These are phyloP conservation scores for Penicillium sp. DNA, from an alignment of 2,329 filamentous ascomycete species.

Conservation along the genomic window DNA sequence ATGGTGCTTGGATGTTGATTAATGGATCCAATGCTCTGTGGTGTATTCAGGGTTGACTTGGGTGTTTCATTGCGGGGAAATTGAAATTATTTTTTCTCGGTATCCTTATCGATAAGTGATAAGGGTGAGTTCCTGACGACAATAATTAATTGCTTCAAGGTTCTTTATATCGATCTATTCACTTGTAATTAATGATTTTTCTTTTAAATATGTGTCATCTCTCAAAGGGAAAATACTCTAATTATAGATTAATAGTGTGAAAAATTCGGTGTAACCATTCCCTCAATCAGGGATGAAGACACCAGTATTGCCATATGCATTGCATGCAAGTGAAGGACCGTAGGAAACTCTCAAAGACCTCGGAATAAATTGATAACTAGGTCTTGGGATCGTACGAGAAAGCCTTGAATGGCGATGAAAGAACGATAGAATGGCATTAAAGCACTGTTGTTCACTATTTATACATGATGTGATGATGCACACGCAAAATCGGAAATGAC, in stretches of 20 bases:
- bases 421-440: constrained; percentile 13
- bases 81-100: background rate
- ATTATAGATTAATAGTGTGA: too few species aligned
- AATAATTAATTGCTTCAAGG: too few species aligned
- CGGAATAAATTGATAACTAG: background rate
- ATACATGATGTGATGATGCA: constrained; percentile 13
- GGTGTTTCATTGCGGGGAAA: background rate
- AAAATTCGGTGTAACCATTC: too few species aligned
- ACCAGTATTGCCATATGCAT: too few species aligned
- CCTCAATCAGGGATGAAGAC: too few species aligned
- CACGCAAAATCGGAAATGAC: background rate
- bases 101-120: background rate
- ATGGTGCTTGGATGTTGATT: background rate
- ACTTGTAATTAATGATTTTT: too few species aligned
- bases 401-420: background rate
- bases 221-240: too few species aligned
- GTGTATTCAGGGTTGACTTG: background rate
- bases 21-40: background rate
- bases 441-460: constrained; percentile 13
- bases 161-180: too few species aligned
- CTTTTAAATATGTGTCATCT: too few species aligned
- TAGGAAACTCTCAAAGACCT: too few species aligned
- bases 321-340: too few species aligned
- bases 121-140: background rate
- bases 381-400: background rate